phyloP scores from a whole-genome alignment of 345 rosid genomes.

The Melaleuca quinquenervia region DNA sequence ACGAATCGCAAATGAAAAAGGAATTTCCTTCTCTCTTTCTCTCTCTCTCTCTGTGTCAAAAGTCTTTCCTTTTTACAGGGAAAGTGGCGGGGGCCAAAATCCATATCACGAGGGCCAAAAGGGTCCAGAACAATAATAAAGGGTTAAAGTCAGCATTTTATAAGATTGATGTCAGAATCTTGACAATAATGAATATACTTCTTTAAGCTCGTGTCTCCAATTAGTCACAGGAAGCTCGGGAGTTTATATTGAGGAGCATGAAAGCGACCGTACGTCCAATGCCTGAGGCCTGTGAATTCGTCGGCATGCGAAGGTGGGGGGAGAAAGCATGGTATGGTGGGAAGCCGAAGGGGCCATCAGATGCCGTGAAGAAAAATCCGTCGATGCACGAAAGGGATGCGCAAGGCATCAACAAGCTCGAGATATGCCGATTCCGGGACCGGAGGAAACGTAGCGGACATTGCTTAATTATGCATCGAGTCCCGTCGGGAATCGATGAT shows the following conservation, averaged over 20 bases:
- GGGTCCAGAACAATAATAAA: background rate
- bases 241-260: background rate
- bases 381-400: background rate
- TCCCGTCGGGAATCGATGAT: too few relatives aligned
- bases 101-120: background rate
- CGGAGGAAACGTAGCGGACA: background rate
- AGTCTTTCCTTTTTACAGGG: background rate
- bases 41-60: accelerated
- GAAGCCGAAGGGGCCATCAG: background rate
- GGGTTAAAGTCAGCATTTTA: background rate
- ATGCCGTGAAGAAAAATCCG: background rate
- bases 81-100: background rate
- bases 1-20: background rate
- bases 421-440: background rate
- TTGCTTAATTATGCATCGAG: too few relatives aligned
- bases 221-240: background rate
- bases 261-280: background rate
- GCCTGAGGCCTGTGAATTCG: background rate
- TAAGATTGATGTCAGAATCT: background rate
- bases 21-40: background rate
- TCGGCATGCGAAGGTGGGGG: background rate
- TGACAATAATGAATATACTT: background rate
- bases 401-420: background rate
- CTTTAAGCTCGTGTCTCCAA: background rate
- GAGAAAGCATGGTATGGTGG: background rate